Percentiles rank a stretch among this genome's conserved stretches.
These are phyloP conservation scores for barrel medic (Medicago truncatula) DNA, from an alignment of 306 rosid species.

Conservation along the genomic window MtrunA17r5.0-ANR NC_053042.1:2489501-2490000, in stretches of 20 bases:
- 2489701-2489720: too few species aligned
- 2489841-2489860: constrained; percentile 33
- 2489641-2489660: too few species aligned
- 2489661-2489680: too few species aligned
- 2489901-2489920: neutral
- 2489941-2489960: neutral
- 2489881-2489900: constrained; percentile 66
- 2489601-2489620: neutral
- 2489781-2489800: neutral
- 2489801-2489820: constrained; percentile 59
- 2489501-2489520: constrained; percentile 57
- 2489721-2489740: too few species aligned
- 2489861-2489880: constrained; percentile 43
- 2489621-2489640: too few species aligned
- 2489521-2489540: neutral
- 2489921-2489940: neutral
- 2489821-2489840: constrained; percentile 58
- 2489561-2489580: neutral
- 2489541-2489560: neutral
- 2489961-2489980: neutral
- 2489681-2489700: too few species aligned
- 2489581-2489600: neutral
- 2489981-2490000: neutral
- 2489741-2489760: too few species aligned
- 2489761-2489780: neutral